These are phyloP conservation scores for Pythium brachiatum DNA, from an alignment of 352 stramenopile genomes.

Conservation along the genomic window DNA sequence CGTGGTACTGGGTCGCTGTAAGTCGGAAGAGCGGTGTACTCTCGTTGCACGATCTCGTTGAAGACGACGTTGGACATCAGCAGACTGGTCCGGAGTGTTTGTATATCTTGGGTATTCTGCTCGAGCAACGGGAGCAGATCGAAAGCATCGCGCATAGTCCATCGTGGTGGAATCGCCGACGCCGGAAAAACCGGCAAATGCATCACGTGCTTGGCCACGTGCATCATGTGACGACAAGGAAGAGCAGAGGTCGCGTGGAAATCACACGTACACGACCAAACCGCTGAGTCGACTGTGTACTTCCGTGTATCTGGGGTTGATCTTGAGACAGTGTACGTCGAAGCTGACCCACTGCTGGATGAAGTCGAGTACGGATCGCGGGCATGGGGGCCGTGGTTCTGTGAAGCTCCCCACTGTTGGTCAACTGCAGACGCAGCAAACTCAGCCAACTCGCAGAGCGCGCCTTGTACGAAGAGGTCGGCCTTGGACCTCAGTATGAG, in stretches of 20 bases:
- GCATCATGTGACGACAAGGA: slow-evolving; percentile 3
- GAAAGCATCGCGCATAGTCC: background rate
- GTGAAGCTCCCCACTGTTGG: background rate
- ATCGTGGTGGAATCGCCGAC: background rate
- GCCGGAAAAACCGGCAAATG: background rate
- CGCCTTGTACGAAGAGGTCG: background rate
- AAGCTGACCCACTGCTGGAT: background rate
- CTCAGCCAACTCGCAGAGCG: slow-evolving; percentile 9
- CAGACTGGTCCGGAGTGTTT: background rate
- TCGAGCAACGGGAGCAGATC: slow-evolving; percentile 9
- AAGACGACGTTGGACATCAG: background rate
- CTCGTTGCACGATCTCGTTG: background rate
- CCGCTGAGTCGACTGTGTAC: background rate
- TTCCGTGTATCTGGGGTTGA: no score
- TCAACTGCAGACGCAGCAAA: background rate
- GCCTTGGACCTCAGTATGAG: background rate
- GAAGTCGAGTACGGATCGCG: slow-evolving; percentile 7
- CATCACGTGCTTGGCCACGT: background rate
- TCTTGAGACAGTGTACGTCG: background rate
- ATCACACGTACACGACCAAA: slow-evolving; percentile 1
- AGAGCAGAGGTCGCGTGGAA: background rate
- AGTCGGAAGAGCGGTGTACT: no score
- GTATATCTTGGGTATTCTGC: slow-evolving; percentile 21
- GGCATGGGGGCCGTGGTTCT: background rate
- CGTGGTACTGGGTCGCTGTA: no score